Percentiles rank a stretch among this genome's conserved stretches.
Evolutionary conservation across 1,284 basidiomycete species (phyloP).

Genomic region (Boletus chippewaensis): DNA sequence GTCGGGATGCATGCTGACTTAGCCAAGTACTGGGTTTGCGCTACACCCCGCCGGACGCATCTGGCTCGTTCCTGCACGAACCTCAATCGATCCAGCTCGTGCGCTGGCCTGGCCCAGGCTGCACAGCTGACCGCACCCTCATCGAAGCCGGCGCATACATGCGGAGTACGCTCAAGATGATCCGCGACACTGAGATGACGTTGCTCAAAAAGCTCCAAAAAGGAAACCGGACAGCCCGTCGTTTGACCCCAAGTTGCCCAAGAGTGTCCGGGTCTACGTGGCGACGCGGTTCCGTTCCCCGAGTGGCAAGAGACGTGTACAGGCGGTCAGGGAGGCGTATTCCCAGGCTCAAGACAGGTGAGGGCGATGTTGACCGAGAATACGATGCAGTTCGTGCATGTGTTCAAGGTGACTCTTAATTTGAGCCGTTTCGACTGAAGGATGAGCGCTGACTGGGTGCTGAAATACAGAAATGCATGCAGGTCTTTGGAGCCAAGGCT

Average conservation of each 20-base stretch:
- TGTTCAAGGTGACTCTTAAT: conserved; percentile 66
- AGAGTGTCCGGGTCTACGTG: conserved; percentile 84
- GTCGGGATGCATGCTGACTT: conserved; percentile 88
- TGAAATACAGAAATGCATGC: conserved; percentile 70
- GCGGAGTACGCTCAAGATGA: conserved; percentile 78
- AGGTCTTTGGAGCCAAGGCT: conserved; percentile 68
- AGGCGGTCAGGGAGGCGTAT: conserved; percentile 69
- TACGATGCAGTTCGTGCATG: conserved; percentile 90
- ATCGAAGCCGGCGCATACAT: conserved; percentile 81
- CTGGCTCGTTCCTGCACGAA: conserved; percentile 74
- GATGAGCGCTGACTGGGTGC: conserved; percentile 21
- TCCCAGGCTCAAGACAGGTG: conserved; percentile 52
- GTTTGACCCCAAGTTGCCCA: conserved; percentile 81
- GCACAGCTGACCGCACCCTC: conserved; percentile 50
- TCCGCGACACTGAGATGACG: conserved; percentile 82
- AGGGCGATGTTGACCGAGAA: conserved; percentile 61
- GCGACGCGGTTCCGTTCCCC: conserved; percentile 74
- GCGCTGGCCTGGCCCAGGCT: conserved; percentile 64
- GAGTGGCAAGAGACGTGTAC: conserved; percentile 91
- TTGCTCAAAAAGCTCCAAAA: conserved; percentile 74
- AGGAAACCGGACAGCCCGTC: conserved; percentile 40
- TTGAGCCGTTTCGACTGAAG: neutral
- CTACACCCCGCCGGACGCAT: conserved; percentile 96
- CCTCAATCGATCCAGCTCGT: conserved; percentile 63
- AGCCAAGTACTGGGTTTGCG: conserved; percentile 78